Conservation (phyloP, 1,284 basidiomycete genomes). For the Irpex sp. region DNA sequence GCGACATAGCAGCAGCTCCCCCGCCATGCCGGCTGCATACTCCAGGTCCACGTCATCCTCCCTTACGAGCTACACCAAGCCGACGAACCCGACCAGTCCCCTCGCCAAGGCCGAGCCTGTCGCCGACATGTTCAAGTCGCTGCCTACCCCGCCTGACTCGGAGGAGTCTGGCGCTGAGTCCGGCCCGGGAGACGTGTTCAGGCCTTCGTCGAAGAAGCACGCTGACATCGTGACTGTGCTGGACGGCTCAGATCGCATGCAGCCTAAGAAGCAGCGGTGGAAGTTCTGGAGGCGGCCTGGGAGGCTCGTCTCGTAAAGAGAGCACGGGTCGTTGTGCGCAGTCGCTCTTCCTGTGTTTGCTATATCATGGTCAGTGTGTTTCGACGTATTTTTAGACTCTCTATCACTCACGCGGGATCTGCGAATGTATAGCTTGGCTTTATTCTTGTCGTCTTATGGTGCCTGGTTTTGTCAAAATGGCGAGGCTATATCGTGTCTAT, state of each 20-base stretch:
- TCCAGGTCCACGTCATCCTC: neutral
- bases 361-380: neutral
- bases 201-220: neutral
- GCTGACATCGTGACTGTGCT: neutral
- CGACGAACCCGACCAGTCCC: slow-evolving; percentile 1
- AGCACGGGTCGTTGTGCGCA: neutral
- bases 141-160: slow-evolving; percentile 26
- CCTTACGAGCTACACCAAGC: neutral
- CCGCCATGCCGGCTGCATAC: neutral
- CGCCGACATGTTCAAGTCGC: neutral
- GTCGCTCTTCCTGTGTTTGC: neutral
- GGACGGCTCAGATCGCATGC: neutral
- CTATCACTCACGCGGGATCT: neutral
- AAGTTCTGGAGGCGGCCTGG: slow-evolving; percentile 20
- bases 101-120: slow-evolving; percentile 7
- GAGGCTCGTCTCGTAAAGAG: neutral
- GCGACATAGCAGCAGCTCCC: neutral
- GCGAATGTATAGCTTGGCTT: neutral
- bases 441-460: neutral
- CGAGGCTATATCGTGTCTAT: neutral
- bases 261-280: slow-evolving; percentile 17
- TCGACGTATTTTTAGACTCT: neutral
- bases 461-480: neutral
- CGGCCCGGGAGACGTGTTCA: neutral
- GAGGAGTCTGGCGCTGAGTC: slow-evolving; percentile 18